These are phyloP conservation scores for Linaria vulgaris DNA, from an alignment of 257 asterid genomes.

Conservation along the genomic window DNA sequence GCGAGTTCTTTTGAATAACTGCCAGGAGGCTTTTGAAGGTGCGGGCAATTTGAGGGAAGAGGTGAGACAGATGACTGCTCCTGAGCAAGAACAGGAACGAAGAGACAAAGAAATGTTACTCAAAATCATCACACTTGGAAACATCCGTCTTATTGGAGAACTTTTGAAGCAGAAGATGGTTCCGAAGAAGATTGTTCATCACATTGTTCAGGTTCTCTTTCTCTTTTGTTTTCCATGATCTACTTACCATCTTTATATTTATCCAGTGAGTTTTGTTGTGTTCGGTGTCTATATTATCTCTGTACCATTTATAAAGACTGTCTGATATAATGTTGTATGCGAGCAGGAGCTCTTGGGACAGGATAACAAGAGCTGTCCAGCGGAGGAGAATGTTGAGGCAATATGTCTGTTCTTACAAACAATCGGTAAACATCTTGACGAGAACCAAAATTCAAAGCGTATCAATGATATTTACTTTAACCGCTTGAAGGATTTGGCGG, in stretches of 20 bases:
- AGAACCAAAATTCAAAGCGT: constrained; percentile 72
- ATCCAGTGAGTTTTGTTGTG: not conserved
- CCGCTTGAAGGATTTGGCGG: constrained; percentile 69
- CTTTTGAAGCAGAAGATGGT: constrained; percentile 97
- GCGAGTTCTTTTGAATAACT: constrained; percentile 72
- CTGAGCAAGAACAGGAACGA: constrained; percentile 73
- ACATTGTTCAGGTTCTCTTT: constrained; percentile 78
- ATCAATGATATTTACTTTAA: constrained; percentile 67
- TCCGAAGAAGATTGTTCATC: constrained; percentile 90
- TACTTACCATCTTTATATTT: not conserved
- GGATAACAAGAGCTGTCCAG: constrained; percentile 11
- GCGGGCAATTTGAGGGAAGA: constrained; percentile 78
- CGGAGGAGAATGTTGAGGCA: constrained; percentile 45
- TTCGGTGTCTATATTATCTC: not conserved
- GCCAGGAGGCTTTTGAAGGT: constrained; percentile 97
- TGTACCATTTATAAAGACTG: not conserved
- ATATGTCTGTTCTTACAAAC: constrained; percentile 91
- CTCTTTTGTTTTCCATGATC: not conserved
- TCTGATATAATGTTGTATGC: constrained; percentile 1
- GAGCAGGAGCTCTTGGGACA: constrained; percentile 73
- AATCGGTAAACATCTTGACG: constrained; percentile 89
- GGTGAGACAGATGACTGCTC: constrained; percentile 78
- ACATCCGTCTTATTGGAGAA: constrained; percentile 92
- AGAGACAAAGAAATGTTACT: constrained; percentile 82
- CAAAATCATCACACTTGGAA: constrained; percentile 90